These are phyloP conservation scores for Amaranthus tricolor DNA, from an alignment of 179 eudicot genomes.

Conservation along the genomic window DNA sequence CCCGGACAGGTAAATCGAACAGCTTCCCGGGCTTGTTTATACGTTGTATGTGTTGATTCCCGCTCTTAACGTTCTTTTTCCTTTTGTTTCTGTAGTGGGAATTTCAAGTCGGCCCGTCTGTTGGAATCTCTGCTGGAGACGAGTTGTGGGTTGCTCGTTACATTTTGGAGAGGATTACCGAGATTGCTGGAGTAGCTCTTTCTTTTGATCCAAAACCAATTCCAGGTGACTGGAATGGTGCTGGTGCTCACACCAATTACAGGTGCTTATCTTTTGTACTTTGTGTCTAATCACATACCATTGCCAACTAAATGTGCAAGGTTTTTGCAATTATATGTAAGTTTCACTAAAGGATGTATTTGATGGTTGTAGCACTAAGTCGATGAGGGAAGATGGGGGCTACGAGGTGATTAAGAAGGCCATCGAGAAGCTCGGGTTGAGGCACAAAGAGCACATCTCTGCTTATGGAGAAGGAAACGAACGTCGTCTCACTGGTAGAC, in stretches of 20 bases:
- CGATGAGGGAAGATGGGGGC: conserved; percentile 92
- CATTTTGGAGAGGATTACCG: conserved; percentile 72
- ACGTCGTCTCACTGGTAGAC: conserved; percentile 86
- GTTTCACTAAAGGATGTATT: neutral
- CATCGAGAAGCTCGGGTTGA: conserved; percentile 71
- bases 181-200: conserved; percentile 34
- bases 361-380: conserved; percentile 61
- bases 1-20: conserved; percentile 73
- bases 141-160: conserved; percentile 93
- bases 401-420: conserved; percentile 80
- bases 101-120: conserved; percentile 93
- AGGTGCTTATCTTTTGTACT: conserved; percentile 40
- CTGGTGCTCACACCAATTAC: conserved; percentile 93
- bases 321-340: neutral
- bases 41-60: conserved; percentile 3
- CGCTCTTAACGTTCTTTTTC: neutral
- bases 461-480: conserved; percentile 99
- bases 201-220: conserved; percentile 94
- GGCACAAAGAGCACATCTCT: conserved; percentile 90
- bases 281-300: too few species aligned
- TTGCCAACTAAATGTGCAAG: neutral
- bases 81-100: conserved; percentile 64
- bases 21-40: neutral
- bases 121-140: conserved; percentile 88
- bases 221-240: conserved; percentile 98